Conservation (phyloP, 345 rosid genomes). For the Eucalyptus coolabah region DNA sequence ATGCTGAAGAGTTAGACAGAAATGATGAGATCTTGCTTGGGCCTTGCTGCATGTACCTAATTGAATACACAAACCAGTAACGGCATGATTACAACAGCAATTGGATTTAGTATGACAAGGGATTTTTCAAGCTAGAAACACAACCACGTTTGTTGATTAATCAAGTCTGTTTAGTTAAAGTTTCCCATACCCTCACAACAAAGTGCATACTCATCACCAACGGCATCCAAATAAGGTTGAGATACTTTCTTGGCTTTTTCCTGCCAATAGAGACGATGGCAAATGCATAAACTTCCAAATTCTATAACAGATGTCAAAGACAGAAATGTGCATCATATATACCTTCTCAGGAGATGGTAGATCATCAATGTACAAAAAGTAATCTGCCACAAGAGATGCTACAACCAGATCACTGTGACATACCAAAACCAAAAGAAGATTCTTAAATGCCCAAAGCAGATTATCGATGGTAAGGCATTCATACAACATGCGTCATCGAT, state of each 20-base stretch:
- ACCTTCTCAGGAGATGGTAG: conserved; percentile 66
- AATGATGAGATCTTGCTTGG: neutral
- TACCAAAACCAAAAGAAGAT: neutral
- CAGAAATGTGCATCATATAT: neutral
- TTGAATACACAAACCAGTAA: neutral
- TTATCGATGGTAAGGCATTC: neutral
- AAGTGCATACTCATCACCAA: conserved; percentile 65
- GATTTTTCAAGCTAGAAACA: neutral
- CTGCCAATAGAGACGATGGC: conserved; percentile 15
- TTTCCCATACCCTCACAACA: conserved; percentile 60
- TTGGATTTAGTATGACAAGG: neutral
- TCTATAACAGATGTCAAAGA: neutral
- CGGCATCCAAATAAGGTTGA: conserved; percentile 56
- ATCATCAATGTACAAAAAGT: conserved; percentile 69
- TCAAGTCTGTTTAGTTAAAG: neutral
- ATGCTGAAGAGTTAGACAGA: neutral
- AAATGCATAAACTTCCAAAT: neutral
- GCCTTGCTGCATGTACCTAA: neutral
- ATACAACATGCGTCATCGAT: neutral
- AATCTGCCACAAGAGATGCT: conserved; percentile 90
- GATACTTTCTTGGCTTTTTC: conserved; percentile 52
- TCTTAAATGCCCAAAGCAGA: neutral
- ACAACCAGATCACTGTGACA: conserved; percentile 83
- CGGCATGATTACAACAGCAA: neutral
- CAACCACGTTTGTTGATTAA: neutral